phyloP scores from a whole-genome alignment of 352 stramenopile species.

The Pythium phragmiticola region DNA sequence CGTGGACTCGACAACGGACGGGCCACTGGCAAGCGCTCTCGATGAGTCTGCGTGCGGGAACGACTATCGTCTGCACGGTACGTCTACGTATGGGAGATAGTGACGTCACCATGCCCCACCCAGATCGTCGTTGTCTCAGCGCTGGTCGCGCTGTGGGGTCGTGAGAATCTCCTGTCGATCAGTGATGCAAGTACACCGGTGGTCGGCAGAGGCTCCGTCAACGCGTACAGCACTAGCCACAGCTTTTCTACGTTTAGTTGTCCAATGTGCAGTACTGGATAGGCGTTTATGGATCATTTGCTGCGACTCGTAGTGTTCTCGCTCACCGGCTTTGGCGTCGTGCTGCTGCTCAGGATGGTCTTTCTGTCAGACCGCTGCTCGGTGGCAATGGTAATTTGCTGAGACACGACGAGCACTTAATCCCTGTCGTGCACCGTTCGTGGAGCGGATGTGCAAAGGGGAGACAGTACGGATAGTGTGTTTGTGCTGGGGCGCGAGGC shows the following conservation, averaged over 20 bases:
- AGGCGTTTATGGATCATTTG: constrained; percentile 5
- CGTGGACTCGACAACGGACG: background rate
- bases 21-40: constrained; percentile 5
- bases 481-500: too few relatives aligned
- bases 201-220: background rate
- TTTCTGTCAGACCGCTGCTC: background rate
- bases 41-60: too few relatives aligned
- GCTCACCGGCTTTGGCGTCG: background rate
- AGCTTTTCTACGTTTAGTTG: background rate
- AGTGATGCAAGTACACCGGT: background rate
- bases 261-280: constrained; percentile 8
- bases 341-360: constrained; percentile 9
- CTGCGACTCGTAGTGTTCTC: background rate
- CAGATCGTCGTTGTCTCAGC: background rate
- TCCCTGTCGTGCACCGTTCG: background rate
- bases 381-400: background rate
- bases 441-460: too few relatives aligned
- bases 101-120: background rate
- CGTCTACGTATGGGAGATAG: too few relatives aligned
- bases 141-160: background rate
- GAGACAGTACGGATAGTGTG: too few relatives aligned
- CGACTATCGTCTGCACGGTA: too few relatives aligned
- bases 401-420: background rate
- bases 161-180: background rate
- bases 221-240: constrained; percentile 3